Conservation (phyloP, 1,284 basidiomycete genomes). For the Moesziomyces sp. region DNA sequence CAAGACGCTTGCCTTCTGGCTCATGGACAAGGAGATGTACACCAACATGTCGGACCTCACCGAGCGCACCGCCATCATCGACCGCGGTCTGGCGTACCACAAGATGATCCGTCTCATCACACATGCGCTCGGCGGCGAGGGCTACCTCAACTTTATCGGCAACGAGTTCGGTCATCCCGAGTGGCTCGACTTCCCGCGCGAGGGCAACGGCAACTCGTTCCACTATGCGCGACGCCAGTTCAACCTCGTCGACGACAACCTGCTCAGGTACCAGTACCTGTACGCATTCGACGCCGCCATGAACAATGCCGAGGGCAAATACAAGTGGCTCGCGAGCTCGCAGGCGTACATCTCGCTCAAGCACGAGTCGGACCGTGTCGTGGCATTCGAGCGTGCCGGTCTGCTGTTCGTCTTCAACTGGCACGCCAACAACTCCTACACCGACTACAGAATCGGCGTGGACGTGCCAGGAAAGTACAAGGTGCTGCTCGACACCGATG, state of each 20-base stretch:
- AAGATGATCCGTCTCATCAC: conserved; percentile 96
- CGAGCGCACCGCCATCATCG: conserved; percentile 84
- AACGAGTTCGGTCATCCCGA: conserved; percentile 98
- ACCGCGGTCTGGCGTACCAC: conserved; percentile 89
- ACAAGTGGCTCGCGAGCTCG: conserved; percentile 84
- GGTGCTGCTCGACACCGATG: conserved; percentile 82
- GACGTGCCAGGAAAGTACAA: conserved; percentile 87
- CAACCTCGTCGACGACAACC: conserved; percentile 86
- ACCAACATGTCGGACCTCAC: conserved; percentile 86
- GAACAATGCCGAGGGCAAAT: conserved; percentile 83
- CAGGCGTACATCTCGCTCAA: conserved; percentile 78
- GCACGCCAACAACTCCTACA: conserved; percentile 85
- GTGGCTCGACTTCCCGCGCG: conserved; percentile 99
- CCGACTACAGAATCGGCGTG: conserved; percentile 91
- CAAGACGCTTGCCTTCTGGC: conserved; percentile 92
- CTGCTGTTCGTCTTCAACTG: conserved; percentile 97
- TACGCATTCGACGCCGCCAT: conserved; percentile 94
- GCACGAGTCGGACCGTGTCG: conserved; percentile 77
- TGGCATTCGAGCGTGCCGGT: conserved; percentile 91
- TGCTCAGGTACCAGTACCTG: conserved; percentile 90
- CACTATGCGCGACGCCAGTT: conserved; percentile 90
- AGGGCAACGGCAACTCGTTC: conserved; percentile 93
- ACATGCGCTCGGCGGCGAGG: conserved; percentile 92
- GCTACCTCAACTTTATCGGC: conserved; percentile 96
- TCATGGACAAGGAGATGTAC: conserved; percentile 99